phyloP scores from a whole-genome alignment of 1,284 basidiomycete genomes.

The Spongiforma sp. region DNA sequence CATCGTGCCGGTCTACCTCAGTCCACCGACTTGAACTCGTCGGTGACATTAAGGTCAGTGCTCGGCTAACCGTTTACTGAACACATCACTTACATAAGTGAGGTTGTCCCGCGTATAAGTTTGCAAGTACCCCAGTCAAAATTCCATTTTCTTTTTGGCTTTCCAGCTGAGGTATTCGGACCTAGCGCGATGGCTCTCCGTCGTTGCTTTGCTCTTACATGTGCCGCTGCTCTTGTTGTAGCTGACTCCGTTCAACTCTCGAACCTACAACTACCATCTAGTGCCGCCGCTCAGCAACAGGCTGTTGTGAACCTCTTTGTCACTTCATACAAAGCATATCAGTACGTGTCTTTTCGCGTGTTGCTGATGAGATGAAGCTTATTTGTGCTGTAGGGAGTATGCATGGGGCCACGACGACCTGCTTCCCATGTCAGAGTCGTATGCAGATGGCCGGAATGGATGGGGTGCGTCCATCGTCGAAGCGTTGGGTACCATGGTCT shows the following conservation, averaged over 20 bases:
- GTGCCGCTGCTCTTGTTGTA: conserved; percentile 18
- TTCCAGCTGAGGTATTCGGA: no score
- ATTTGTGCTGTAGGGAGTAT: conserved; percentile 45
- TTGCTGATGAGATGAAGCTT: conserved; percentile 28
- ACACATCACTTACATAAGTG: no score
- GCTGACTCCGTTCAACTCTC: conserved; percentile 51
- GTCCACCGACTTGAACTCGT: no score
- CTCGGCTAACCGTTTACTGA: no score
- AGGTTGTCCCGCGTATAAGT: no score
- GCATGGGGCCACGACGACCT: conserved; percentile 73
- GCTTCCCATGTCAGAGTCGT: conserved; percentile 53
- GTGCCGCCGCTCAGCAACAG: conserved; percentile 44
- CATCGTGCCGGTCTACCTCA: no score
- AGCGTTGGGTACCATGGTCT: conserved; percentile 66
- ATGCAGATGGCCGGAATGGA: conserved; percentile 64
- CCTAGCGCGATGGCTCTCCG: conserved; percentile 1
- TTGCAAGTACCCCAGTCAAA: no score
- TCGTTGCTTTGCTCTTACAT: conserved; percentile 18
- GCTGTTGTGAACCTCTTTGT: conserved; percentile 60
- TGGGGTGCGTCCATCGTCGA: conserved; percentile 76
- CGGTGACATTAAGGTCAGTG: no score
- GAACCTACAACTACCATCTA: conserved; percentile 48
- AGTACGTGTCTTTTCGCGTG: conserved; percentile 45
- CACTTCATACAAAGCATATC: conserved; percentile 62
- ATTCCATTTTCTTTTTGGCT: no score